A percentile compares a stretch with the other conserved stretches of the same genome.
Evolutionary conservation across 768 basidiomycete genomes (phyloP).

Genomic region (Crassisporium funariophilum): DNA sequence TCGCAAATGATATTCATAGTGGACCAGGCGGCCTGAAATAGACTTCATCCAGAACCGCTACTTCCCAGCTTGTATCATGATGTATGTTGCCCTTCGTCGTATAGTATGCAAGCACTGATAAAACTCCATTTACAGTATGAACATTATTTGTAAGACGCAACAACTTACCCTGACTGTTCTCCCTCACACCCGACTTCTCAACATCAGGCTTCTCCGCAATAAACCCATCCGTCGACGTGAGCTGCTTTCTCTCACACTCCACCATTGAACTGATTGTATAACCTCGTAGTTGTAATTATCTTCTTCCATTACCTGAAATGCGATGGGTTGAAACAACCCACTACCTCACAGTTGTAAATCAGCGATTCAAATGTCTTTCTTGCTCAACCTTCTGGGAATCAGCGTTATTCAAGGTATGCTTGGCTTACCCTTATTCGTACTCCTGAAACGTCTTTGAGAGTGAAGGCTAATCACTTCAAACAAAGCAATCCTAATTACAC

Average conservation of each 20-base stretch:
- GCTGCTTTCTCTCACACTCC: neutral
- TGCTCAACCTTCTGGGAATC: slow-evolving; percentile 7
- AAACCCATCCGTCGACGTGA: slow-evolving; percentile 3
- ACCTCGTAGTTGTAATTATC: slow-evolving; percentile 3
- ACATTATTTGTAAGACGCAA: neutral
- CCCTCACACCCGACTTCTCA: neutral
- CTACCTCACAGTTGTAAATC: slow-evolving; percentile 8
- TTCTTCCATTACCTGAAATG: neutral
- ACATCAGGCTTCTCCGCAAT: neutral
- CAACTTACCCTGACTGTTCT: too few relatives aligned
- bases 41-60: slow-evolving; percentile 17
- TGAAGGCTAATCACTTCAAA: too few relatives aligned
- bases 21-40: neutral
- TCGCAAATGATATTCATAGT: neutral
- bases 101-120: neutral
- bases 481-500: slow-evolving; percentile 41
- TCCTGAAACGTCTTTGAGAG: too few relatives aligned
- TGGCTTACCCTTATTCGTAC: neutral
- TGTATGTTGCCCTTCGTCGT: slow-evolving; percentile 2
- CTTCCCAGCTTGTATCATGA: slow-evolving; percentile 12
- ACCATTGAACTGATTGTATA: neutral
- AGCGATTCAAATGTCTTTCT: slow-evolving; percentile 6
- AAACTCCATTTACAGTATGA: neutral
- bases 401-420: slow-evolving; percentile 14
- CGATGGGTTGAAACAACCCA: neutral